Conservation (phyloP, 139 green algal genomes). For the Astrephomene gubernaculifera region DNA sequence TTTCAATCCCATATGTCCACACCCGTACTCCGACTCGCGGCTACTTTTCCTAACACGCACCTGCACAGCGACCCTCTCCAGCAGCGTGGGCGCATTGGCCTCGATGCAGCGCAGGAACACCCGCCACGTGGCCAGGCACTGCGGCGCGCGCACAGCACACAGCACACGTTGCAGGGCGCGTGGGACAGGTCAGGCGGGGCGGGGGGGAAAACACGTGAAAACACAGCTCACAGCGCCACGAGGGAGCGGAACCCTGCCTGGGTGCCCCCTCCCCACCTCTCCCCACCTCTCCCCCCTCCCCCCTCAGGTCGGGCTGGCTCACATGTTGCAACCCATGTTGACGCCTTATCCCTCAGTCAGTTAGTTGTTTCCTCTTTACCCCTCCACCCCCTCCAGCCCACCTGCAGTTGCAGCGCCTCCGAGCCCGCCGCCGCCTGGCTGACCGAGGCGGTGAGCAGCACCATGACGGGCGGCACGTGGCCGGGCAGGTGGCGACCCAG, state of each 20-base stretch:
- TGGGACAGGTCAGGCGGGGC: not conserved
- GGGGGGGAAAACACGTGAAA: not conserved
- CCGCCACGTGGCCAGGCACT: slow-evolving; percentile 60
- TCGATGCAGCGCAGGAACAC: slow-evolving; percentile 54
- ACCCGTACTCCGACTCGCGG: no score
- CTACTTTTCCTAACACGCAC: no score
- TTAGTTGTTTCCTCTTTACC: no score
- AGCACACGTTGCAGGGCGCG: not conserved
- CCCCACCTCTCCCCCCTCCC: no score
- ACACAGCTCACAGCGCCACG: no score
- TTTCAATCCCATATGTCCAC: no score
- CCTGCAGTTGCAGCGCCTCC: slow-evolving; percentile 51
- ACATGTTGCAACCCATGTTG: no score
- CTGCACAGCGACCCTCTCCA: slow-evolving; percentile 72
- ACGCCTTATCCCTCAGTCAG: no score
- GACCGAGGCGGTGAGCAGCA: slow-evolving; percentile 61
- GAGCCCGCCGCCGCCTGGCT: not conserved
- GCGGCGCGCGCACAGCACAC: no score
- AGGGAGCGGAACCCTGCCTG: not conserved
- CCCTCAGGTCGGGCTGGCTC: no score
- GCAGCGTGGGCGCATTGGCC: slow-evolving; percentile 53
- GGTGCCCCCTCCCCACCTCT: not conserved
- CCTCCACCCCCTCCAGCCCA: not conserved
- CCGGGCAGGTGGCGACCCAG: slow-evolving; percentile 40
- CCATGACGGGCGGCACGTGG: slow-evolving; percentile 65